A percentile compares a stretch with the other conserved stretches of the same genome.
Evolutionary conservation across 2,329 filamentous ascomycete genomes (phyloP).

Genomic region (Pseudogymnoascus sp.): DNA sequence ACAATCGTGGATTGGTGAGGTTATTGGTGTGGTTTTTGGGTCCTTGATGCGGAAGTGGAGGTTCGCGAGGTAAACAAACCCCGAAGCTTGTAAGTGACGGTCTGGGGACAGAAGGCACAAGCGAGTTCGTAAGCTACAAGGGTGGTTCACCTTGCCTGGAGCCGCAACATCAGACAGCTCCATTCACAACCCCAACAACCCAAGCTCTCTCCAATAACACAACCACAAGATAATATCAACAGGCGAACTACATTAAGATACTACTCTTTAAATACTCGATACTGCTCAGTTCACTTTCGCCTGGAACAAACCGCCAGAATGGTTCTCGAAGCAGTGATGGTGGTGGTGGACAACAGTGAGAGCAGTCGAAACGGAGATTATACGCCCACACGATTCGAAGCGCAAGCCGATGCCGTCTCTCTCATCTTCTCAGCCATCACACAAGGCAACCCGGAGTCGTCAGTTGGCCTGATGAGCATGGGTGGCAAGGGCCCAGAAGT

Average conservation of each 20-base stretch:
- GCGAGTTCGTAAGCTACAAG: slow-evolving; percentile 11
- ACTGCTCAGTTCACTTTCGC: neutral
- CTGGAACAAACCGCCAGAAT: slow-evolving; percentile 51
- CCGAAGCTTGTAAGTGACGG: slow-evolving; percentile 1
- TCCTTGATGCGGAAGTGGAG: neutral
- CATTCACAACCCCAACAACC: slow-evolving; percentile 13
- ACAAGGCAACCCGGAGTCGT: slow-evolving; percentile 90
- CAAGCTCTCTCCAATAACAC: slow-evolving; percentile 5
- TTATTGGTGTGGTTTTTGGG: too few species aligned
- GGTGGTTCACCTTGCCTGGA: neutral
- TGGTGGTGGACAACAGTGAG: slow-evolving; percentile 99
- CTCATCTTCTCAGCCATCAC: slow-evolving; percentile 95
- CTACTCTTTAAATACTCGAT: neutral
- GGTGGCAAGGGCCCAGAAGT: slow-evolving; percentile 96
- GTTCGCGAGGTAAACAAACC: slow-evolving; percentile 1
- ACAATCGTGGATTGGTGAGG: neutral
- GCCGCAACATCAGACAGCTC: slow-evolving; percentile 9
- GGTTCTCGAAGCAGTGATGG: slow-evolving; percentile 98
- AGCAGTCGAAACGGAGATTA: slow-evolving; percentile 92
- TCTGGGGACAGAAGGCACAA: neutral
- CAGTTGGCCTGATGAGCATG: slow-evolving; percentile 98
- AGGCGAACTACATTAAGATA: neutral
- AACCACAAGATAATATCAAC: neutral
- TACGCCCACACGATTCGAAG: slow-evolving; percentile 88
- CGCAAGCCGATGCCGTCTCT: slow-evolving; percentile 89